A percentile compares a stretch with the other conserved stretches of the same genome.
Conservation (phyloP, 208 protist genomes). For the Trypanosoma rangeli region DNA sequence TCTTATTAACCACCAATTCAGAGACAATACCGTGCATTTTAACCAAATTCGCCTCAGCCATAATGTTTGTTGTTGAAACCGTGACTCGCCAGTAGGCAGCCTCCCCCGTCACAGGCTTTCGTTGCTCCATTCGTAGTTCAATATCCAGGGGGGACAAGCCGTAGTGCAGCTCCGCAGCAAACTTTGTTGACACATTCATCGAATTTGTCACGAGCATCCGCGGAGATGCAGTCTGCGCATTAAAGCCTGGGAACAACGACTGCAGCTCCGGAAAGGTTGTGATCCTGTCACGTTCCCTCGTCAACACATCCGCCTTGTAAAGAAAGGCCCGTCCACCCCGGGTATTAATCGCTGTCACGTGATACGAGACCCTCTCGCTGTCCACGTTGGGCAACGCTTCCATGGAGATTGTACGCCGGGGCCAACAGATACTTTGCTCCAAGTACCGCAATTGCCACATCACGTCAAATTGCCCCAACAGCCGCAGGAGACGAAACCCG, state of each 20-base stretch:
- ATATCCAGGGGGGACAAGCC: conserved; percentile 59
- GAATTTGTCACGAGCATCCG: conserved; percentile 29
- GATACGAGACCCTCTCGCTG: conserved; percentile 65
- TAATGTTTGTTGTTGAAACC: conserved; percentile 45
- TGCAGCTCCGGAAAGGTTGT: conserved; percentile 67
- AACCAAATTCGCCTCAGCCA: conserved; percentile 46
- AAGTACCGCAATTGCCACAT: conserved; percentile 63
- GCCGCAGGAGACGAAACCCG: conserved; percentile 67
- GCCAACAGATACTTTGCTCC: conserved; percentile 53
- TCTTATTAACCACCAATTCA: not conserved
- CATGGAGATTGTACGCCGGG: conserved; percentile 62
- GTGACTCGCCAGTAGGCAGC: conserved; percentile 53
- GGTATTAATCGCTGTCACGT: conserved; percentile 38
- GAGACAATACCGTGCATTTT: conserved; percentile 11
- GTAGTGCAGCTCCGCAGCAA: conserved; percentile 55
- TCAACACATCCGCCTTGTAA: conserved; percentile 54
- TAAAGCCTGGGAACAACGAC: conserved; percentile 76
- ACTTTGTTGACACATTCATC: conserved; percentile 24
- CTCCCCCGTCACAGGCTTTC: conserved; percentile 29
- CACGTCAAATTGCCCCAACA: conserved; percentile 28
- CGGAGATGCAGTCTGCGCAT: conserved; percentile 33
- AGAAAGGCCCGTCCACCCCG: conserved; percentile 50
- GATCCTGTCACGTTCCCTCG: conserved; percentile 60
- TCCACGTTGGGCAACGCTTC: conserved; percentile 83
- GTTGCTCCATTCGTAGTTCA: conserved; percentile 46